Evolutionary conservation across 2,329 filamentous ascomycete species (phyloP).

Genomic region (Monilinia laxa): DNA sequence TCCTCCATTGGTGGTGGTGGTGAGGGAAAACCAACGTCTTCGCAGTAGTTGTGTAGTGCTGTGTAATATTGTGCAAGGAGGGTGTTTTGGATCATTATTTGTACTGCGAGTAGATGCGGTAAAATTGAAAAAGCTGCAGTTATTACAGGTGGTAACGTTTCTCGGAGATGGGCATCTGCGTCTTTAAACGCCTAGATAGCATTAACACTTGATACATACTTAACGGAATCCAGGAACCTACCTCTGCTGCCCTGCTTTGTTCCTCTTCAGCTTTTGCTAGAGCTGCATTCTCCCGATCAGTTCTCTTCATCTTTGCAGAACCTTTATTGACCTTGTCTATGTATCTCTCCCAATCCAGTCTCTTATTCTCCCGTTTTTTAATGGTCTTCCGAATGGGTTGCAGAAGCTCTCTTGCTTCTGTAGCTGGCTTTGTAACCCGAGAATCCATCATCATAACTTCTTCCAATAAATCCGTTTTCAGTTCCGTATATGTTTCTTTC

Average conservation of each 20-base stretch:
- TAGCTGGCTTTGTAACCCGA: conserved; percentile 67
- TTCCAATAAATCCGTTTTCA: conserved; percentile 68
- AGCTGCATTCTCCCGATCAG: conserved; percentile 69
- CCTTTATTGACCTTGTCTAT: conserved; percentile 69
- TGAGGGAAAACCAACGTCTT: conserved; percentile 66
- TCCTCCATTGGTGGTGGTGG: conserved; percentile 71
- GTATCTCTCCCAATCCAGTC: conserved; percentile 77
- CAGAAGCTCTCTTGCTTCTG: conserved; percentile 65
- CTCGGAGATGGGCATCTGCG: conserved; percentile 71
- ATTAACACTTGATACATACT: conserved; percentile 29
- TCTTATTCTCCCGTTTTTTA: conserved; percentile 80
- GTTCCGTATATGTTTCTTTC: conserved; percentile 65
- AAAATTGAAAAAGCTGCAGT: conserved; percentile 70
- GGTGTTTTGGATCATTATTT: conserved; percentile 75
- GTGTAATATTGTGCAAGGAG: conserved; percentile 79
- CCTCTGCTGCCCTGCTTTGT: conserved; percentile 62
- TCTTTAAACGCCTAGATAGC: conserved; percentile 63
- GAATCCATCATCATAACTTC: conserved; percentile 71
- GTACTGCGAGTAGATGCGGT: conserved; percentile 65
- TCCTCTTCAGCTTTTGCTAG: conserved; percentile 72
- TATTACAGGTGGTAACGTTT: conserved; percentile 70
- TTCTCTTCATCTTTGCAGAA: conserved; percentile 67
- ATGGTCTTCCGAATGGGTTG: conserved; percentile 77
- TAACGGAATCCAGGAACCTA: conserved; percentile 41
- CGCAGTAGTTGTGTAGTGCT: conserved; percentile 69